These are phyloP conservation scores for Helminthosporium solani DNA, from an alignment of 2,329 filamentous ascomycete genomes.

Conservation along the genomic window DNA sequence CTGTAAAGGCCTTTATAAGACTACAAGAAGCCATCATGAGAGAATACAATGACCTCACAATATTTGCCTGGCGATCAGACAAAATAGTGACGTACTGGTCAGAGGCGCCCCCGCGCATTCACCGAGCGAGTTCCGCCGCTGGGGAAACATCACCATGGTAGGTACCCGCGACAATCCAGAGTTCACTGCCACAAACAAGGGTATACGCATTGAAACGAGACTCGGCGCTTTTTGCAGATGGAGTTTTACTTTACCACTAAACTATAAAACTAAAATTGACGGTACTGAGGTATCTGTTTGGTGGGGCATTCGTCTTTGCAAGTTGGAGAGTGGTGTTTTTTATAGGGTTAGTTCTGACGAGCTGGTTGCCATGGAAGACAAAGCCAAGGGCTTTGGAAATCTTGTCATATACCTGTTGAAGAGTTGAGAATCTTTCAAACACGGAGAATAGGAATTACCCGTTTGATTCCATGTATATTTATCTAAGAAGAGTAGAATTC, in stretches of 20 bases:
- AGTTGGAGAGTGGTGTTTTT: no score
- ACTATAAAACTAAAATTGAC: no score
- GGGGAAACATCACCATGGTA: not conserved
- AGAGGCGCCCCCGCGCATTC: slow-evolving; percentile 1
- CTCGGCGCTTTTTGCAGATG: not conserved
- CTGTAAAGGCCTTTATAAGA: slow-evolving; percentile 7
- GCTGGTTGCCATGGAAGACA: no score
- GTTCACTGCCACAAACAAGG: slow-evolving; percentile 6
- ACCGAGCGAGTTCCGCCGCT: not conserved
- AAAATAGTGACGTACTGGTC: not conserved
- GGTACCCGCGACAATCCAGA: not conserved
- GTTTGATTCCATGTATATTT: no score
- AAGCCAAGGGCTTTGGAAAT: no score
- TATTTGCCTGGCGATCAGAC: slow-evolving; percentile 5
- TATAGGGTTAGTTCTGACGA: no score
- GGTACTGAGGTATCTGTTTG: no score
- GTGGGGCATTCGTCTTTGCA: no score
- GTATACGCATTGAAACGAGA: not conserved
- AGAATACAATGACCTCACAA: slow-evolving; percentile 2
- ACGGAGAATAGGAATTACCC: no score
- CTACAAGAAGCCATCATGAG: slow-evolving; percentile 15
- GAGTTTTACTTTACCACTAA: not conserved
- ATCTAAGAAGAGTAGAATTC: no score
- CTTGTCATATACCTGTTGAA: no score
- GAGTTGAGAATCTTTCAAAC: no score